Evolutionary conservation across 1,139 yeast species (phyloP), one percentile per base, ranked within the genome.

Genomic region (Scheffersomyces insectosa): DNA sequence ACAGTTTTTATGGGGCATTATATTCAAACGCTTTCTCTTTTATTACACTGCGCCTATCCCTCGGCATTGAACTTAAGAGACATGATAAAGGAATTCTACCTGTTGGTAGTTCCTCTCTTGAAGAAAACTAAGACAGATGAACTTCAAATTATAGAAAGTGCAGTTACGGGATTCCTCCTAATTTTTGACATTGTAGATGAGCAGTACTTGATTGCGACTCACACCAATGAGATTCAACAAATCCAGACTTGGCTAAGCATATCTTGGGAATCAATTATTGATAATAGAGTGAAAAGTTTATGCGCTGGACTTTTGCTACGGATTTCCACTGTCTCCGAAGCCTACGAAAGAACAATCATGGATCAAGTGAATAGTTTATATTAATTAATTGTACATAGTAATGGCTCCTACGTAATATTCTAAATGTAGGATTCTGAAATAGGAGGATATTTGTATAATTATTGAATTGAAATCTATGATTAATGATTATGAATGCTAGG

Each of bases 21-120:
- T 56, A 54, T 85, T 41, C 76, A 80, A 43, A 82, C 88, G 0
- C 56, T 86, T 45, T 72, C 82, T 0, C 57, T 85, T 16, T 54
- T 85, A 5, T 59, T 83, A 25, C 80, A 80, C 42, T 68, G 82
- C 40, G 82, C 86, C 0, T 76, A 77, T 48, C 88, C 89, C 0
- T 62, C 80, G 0, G 66, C 79, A 0, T 52, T 63, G 0, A 77
- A 79, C 43, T 52, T 81, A 15, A 61, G 66, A 1, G 87, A 80
- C 35, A 83, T 85, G 88, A 66, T 79, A 1, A 60, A 66, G 3
- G 91, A 84, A 50, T 63, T 73, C 42, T 52, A 84, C 15, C 62
- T 68, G 1, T 57, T 83, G 3, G 55, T 73, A 1, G 55, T 57
- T 2, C 64, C 67, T 0, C 50, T 64, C 5, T 57, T 55, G 31